Evolutionary conservation across 768 basidiomycete genomes (phyloP), one percentile per base, ranked within the genome.

Genomic region (Mycena olivaceomarginata): DNA sequence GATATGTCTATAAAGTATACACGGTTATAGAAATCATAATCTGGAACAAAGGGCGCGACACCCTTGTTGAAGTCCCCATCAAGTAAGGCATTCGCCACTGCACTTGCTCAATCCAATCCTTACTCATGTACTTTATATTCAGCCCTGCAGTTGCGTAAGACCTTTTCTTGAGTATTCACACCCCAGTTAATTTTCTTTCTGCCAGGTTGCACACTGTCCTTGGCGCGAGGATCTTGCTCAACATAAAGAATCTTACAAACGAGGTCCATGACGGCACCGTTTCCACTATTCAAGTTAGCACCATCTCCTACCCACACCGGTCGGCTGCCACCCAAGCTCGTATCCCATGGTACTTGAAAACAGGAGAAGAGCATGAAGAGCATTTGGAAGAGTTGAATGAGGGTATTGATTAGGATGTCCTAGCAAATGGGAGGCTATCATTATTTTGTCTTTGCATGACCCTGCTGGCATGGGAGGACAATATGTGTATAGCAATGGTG

Each of bases 21-120:
- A 40, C 43, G 16, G 11, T 65, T 22, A n/a, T 46, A 8, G 63
- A 65, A 65, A 65, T 65, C 13, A 5, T 65, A 15, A 65, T 65
- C 63, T 65, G 63, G 63, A n/a, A 11, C 39, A 65, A 65, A 6
- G 62, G 40, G 5, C 62, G 40, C 18, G 4, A 37, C 8, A 39
- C 63, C n/a, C 63, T 65, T 45, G 63, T 22, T 15, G n/a, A 65
- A 43, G 63, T 65, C 63, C 63, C 63, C 13, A 22, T 65, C 63
- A 15, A 45, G 63, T 65, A 25, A 65, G 31, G 31, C 31, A 31
- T 31, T 3, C 31, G 31, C 31, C 31, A 3, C 31, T 4, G 2
- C 31, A 31, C 31, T 31, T 31, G 31, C 31, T 31, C 31, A 31
- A 31, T 31, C 31, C 31, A 31, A 31, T 31, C 31, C 31, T 31